These are phyloP conservation scores for Bisporella sp. DNA, from an alignment of 2,329 filamentous ascomycete species.

Conservation along the genomic window DNA sequence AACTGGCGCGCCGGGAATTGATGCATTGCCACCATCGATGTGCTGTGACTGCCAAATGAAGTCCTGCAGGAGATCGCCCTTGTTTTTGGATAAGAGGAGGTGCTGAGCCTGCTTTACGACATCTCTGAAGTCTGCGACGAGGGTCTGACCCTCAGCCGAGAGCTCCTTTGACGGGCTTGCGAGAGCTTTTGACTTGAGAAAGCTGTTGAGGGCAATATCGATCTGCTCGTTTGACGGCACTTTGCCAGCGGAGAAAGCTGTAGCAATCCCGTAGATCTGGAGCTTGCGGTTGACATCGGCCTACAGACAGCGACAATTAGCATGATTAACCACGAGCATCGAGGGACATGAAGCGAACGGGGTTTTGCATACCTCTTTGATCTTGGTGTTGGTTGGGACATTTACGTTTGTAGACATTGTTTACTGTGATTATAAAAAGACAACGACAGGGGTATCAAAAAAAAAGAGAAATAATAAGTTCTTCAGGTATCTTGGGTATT, in stretches of 20 bases:
- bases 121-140: constrained; percentile 70
- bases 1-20: constrained; percentile 58
- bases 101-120: constrained; percentile 81
- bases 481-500: too few relatives aligned
- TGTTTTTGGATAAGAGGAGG: constrained; percentile 85
- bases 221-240: constrained; percentile 74
- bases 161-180: constrained; percentile 67
- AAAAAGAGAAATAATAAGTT: background rate
- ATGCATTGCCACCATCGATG: constrained; percentile 56
- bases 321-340: too few relatives aligned
- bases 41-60: constrained; percentile 92
- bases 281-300: constrained; percentile 83
- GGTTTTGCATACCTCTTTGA: constrained; percentile 18
- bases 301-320: background rate
- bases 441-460: constrained; percentile 1
- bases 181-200: constrained; percentile 65
- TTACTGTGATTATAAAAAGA: constrained; percentile 10
- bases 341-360: too few relatives aligned
- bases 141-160: constrained; percentile 71
- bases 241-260: constrained; percentile 83
- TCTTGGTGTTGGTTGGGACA: constrained; percentile 20
- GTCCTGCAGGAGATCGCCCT: constrained; percentile 89
- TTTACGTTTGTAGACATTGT: constrained; percentile 19
- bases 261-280: constrained; percentile 85
- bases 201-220: constrained; percentile 87